A percentile compares a stretch with the other conserved stretches of the same genome.
Evolutionary conservation across 805 yeast genomes (phyloP).

Genomic region (Ogataea zsoltii): DNA sequence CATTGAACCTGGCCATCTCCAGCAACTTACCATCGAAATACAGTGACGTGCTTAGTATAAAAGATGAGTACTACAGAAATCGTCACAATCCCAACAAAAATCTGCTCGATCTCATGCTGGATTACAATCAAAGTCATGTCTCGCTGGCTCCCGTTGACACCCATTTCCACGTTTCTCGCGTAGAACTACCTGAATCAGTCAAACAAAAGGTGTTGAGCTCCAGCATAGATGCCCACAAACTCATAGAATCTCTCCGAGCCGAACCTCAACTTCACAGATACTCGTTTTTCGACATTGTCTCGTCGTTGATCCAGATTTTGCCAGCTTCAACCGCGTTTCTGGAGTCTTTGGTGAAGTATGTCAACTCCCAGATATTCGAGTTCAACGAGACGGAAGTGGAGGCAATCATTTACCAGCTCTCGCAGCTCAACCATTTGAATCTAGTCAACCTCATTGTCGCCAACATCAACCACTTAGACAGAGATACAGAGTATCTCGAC

Average conservation of each 20-base stretch:
- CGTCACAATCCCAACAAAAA: slow-evolving; percentile 9
- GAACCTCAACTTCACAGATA: slow-evolving; percentile 6
- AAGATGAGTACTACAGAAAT: slow-evolving; percentile 17
- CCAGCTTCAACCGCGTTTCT: slow-evolving; percentile 5
- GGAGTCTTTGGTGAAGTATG: slow-evolving; percentile 3
- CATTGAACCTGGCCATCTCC: slow-evolving; percentile 17
- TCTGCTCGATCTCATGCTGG: slow-evolving; percentile 16
- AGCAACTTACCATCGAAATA: slow-evolving; percentile 16
- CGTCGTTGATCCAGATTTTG: slow-evolving; percentile 7
- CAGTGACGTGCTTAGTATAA: slow-evolving; percentile 17
- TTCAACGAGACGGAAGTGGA: slow-evolving; percentile 11
- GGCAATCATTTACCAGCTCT: slow-evolving; percentile 8
- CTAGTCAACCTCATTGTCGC: slow-evolving; percentile 8
- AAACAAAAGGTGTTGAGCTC: background rate
- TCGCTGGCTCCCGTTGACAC: background rate
- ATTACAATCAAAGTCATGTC: slow-evolving; percentile 3
- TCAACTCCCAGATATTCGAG: slow-evolving; percentile 5
- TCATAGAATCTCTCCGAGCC: slow-evolving; percentile 3
- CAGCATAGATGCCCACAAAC: background rate
- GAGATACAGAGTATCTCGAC: slow-evolving; percentile 1
- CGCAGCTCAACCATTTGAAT: slow-evolving; percentile 6
- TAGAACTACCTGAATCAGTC: slow-evolving; percentile 7
- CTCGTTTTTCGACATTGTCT: slow-evolving; percentile 10
- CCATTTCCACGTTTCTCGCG: background rate
- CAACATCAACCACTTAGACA: slow-evolving; percentile 6